Base-by-base conservation (phyloP, 2,329 filamentous ascomycete genomes). In the Arthrobotrys iridis region DNA sequence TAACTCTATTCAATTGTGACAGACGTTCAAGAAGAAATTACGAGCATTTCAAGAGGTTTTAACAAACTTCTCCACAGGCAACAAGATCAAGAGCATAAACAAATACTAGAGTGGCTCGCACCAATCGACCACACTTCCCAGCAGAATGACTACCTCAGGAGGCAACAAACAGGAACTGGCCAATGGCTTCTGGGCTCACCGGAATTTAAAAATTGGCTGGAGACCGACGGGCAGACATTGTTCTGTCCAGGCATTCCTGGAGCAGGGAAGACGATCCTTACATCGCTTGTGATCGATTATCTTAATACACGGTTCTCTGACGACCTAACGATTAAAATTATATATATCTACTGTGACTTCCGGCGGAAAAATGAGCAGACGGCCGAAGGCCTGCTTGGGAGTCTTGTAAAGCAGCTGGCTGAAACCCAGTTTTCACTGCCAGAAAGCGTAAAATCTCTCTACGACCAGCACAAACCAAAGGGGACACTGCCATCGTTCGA, bases 201-300 rank as follows among this genome's bases (percentile, higher is more conserved):
- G 0, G 80, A 83, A 40, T 85, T 81, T 71, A 15, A 52, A 6
- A 35, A 20, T 2, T 85, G 83, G 84, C 4, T 82, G 0, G 5
- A 58, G 8, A 15, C 4, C 10, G n/a, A 5, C 22, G 33, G 7
- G 33, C 28, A 24, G 50, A 22, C 5, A 83, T n/a, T n/a, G n/a
- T n/a, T n/a, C n/a, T n/a, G n/a, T n/a, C n/a, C n/a, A n/a, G n/a
- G n/a, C n/a, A n/a, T 84, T 13, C 84, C 84, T 0, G 85, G 85
- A 2, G 82, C 84, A 0, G 84, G 85, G 1, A 87, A 86, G 77
- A 86, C 84, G 0, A 84, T 85, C 2, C 59, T 84, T 0, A 79
- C 83, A 0, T 81, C 84, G 0, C 81, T 83, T 6, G 81, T 84
- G 0, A 76, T 86, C 0, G 80, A 86, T 1, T 10, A 85, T 18